Evolutionary conservation across 495 filamentous ascomycete species (phyloP).

Genomic region (Trichoderma virens): DNA sequence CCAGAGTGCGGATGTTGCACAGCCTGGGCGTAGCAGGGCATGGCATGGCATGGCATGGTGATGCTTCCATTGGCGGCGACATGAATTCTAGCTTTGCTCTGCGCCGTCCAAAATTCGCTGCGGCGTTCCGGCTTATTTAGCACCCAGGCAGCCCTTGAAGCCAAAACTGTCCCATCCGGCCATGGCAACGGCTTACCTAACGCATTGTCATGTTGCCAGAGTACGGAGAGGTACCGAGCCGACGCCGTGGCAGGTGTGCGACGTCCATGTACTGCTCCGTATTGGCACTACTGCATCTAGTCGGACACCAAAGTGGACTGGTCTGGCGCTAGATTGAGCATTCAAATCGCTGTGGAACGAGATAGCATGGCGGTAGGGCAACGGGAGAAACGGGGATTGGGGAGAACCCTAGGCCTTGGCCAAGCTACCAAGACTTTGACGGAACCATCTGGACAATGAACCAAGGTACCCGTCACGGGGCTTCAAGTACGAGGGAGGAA

Average conservation of each 20-base stretch:
- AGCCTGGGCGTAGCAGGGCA: too few species aligned
- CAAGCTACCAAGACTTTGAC: background rate
- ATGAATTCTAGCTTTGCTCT: too few species aligned
- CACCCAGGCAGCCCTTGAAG: too few species aligned
- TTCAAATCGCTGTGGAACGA: slow-evolving; percentile 5
- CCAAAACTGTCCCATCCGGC: background rate
- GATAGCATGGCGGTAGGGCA: slow-evolving; percentile 2
- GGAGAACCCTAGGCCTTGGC: background rate
- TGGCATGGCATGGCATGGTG: too few species aligned
- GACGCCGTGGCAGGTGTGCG: background rate
- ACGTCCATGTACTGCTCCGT: background rate
- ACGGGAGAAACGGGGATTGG: slow-evolving; percentile 4
- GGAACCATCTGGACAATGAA: too few species aligned
- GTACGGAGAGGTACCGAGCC: background rate
- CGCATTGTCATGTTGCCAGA: background rate
- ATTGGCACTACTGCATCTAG: background rate
- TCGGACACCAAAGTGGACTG: background rate
- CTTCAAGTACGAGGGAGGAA: too few species aligned
- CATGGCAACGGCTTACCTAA: background rate
- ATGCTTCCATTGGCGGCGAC: too few species aligned
- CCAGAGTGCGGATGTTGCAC: background rate
- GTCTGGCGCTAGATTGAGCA: slow-evolving; percentile 6
- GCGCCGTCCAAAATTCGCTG: too few species aligned
- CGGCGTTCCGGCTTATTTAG: background rate
- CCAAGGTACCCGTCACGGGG: too few species aligned